Conservation (phyloP, 192 early-diverging fungal species). For the Podila verticillata region DNA sequence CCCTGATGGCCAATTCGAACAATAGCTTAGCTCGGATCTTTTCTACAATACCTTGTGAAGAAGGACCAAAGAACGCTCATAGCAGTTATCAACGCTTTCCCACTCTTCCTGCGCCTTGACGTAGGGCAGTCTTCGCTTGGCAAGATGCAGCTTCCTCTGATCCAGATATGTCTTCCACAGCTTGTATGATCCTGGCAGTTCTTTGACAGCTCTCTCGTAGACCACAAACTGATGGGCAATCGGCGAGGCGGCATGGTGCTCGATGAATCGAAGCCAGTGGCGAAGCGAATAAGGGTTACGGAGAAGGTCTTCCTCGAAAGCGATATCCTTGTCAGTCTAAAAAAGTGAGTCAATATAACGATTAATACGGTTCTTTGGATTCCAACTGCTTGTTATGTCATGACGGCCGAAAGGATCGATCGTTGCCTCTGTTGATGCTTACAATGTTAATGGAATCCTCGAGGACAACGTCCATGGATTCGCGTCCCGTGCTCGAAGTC, state of each 20-base stretch:
- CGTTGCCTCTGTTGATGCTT: background rate
- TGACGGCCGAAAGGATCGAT: no score
- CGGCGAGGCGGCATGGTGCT: constrained; percentile 76
- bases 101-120: constrained; percentile 68
- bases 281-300: constrained; percentile 76
- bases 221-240: constrained; percentile 65
- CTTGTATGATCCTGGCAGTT: constrained; percentile 95
- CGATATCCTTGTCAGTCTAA: constrained; percentile 66
- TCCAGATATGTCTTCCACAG: constrained; percentile 93
- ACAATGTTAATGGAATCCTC: constrained; percentile 50
- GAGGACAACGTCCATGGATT: constrained; percentile 24
- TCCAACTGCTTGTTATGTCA: background rate
- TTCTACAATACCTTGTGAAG: constrained; percentile 77
- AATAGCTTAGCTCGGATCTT: background rate
- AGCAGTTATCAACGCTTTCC: constrained; percentile 76
- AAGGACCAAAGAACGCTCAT: constrained; percentile 87
- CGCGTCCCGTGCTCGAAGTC: constrained; percentile 11
- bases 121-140: constrained; percentile 59
- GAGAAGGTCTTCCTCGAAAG: constrained; percentile 77
- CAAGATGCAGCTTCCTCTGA: constrained; percentile 60
- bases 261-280: constrained; percentile 90
- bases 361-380: background rate
- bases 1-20: background rate
- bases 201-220: constrained; percentile 88
- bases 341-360: background rate